Base-by-base conservation (phyloP, 2,329 filamentous ascomycete species). In the Thelonectria blattea region DNA sequence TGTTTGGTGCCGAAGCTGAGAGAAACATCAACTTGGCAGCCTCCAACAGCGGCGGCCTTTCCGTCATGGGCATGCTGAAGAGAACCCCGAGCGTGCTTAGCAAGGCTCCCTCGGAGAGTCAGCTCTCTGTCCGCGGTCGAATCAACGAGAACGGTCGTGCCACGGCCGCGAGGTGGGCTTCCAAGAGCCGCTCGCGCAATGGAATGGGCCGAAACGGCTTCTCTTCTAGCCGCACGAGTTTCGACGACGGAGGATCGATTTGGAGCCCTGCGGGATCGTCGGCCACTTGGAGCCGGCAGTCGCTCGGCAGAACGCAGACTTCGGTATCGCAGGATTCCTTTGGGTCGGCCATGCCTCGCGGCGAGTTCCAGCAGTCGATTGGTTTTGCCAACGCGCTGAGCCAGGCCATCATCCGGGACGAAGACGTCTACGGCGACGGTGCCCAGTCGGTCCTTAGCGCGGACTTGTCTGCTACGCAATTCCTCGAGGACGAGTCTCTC, bases 311-410 rank as follows among this genome's bases (percentile, higher is more conserved):
- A 73, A 96, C 93, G 0, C 88, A 96, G 63, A 93, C 92, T 1
- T 94, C 93, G 3, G 91, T 95, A 81, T 97, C 93, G 5, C 91
- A 97, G 70, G 92, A 97, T 73, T 97, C 93, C 1, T 88, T 98
- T 68, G 90, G 88, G 18, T 93, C 91, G 2, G 85, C 88, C 34
- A 89, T 89, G 74, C 88, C 87, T 5, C 85, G 88, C 48, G 88
- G 87, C 43, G 93, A 96, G 70, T 97, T 94, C 75, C 93, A 97
- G 76, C 93, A 97, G 76, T 96, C 93, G 1, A 97, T 99, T 72
- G 95, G 95, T 1, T 99, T 99, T 72, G 95, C 95, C 56, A 98
- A 97, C 74, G 95, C 95, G 4, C 83, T 99, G 11, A 97, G 93
- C 69, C 94, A 98, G 74, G 94, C 94, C 37, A 99, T 98, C 65